Evolutionary conservation across 257 asterid species (phyloP).

Genomic region (Paraleonurus japonicus): DNA sequence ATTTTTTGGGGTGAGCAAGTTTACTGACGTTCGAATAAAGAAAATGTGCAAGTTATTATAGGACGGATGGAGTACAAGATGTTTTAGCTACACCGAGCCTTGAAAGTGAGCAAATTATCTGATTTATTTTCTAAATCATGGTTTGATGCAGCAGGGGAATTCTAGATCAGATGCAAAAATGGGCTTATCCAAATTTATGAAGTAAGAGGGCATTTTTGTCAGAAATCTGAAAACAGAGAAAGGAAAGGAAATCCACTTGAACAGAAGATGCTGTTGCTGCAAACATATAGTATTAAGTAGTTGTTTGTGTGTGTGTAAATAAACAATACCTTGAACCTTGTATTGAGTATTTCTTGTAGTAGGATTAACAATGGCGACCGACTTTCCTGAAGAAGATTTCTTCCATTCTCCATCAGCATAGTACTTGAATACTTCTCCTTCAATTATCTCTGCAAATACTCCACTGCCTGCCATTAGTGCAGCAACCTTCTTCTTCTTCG

Average conservation of each 20-base stretch:
- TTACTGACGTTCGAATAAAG: too few species aligned
- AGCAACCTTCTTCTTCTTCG: not conserved
- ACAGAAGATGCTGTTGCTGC: too few species aligned
- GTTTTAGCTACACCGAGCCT: too few species aligned
- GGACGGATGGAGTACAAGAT: too few species aligned
- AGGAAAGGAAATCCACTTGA: too few species aligned
- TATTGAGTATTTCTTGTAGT: conserved; percentile 86
- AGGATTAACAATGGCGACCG: conserved; percentile 82
- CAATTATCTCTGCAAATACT: conserved; percentile 71
- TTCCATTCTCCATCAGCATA: conserved; percentile 91
- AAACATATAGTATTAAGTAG: too few species aligned
- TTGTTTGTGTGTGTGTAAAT: too few species aligned
- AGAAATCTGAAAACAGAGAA: too few species aligned
- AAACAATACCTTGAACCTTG: conserved; percentile 99
- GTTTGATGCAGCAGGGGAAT: not conserved
- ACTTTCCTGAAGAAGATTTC: conserved; percentile 68
- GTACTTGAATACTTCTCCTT: conserved; percentile 77
- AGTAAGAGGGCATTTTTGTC: too few species aligned
- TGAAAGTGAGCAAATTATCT: not conserved
- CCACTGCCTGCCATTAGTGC: conserved; percentile 34
- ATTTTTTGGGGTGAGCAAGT: too few species aligned
- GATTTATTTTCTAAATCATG: too few species aligned
- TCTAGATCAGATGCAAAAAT: not conserved
- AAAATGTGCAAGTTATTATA: too few species aligned
- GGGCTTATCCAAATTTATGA: not conserved